Base-by-base conservation (phyloP, 306 rosid genomes). In the Cucumis melo region DNA sequence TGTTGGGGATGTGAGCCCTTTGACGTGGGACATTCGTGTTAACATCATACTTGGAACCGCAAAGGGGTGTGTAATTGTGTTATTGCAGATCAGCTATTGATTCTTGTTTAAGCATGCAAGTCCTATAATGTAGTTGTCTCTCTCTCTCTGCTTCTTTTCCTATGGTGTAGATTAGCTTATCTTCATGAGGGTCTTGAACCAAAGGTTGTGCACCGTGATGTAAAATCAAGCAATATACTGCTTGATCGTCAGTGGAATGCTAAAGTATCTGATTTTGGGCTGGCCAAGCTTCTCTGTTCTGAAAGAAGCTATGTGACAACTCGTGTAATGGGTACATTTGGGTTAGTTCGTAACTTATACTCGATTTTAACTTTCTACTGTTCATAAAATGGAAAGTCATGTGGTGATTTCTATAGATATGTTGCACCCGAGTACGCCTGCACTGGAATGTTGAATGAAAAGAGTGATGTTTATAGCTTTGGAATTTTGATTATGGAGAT, bases 121-220 rank as follows among this genome's bases (percentile, higher is more conserved):
- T 16, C 32, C 29, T 17, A 17, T 73, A 16, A 73, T 72, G 60
- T 27, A 24, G 23, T 13, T 46, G 6, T 51, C 10, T 24, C 16
- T 46, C 16, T 46, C 56, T 51, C 56, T 16, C 20, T 51, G 9
- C 8, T 50, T 51, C 2, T 29, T 15, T 44, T 20, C 12, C 61
- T 51, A 16, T 51, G 32, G 16, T 83, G 36, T 87, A 95, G 99
- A 62, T 78, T 95, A 88, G 98, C 99, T 58, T 95, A 95, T 87
- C 99, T 95, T 86, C 99, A 95, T 7, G 99, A 95, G 81, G 99
- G 99, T 78, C 99, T 95, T 79, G 99, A 95, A 82, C 99, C 99
- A 1, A 95, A 92, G 87, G 99, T 95, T 78, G 98, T 95, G 27
- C 99, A 95, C 78, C 93, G 99, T 66, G 99, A 95, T 34, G 98